Base-by-base conservation (phyloP, 164 flowering plant genomes). In the Annona squamosa region DNA sequence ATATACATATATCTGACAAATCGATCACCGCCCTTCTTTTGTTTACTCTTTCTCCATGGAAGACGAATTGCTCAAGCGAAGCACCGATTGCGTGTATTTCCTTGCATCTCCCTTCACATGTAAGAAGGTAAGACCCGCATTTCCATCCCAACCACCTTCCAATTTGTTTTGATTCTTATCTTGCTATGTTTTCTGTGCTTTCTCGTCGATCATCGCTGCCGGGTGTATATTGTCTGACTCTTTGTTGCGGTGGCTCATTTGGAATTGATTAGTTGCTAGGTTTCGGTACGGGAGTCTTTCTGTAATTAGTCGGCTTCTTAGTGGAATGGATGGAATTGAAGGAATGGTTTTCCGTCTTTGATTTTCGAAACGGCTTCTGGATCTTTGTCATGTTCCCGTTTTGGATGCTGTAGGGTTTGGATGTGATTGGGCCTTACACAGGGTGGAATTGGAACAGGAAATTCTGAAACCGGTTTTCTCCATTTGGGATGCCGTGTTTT, bases 101-200 rank as follows among this genome's bases (percentile, higher is more conserved):
- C 52, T 90, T 70, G 97, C 97, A 2, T 89, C 97, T n/a, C 97
- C 94, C n/a, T 87, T 91, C 80, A 91, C 97, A 48, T 91, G 97
- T 88, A 87, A 86, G 77, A 91, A 91, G 94, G 97, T 88, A 72
- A 48, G n/a, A 45, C 43, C 37, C 19, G 72, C 44, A 3, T 47
- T 63, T 43, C 48, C 37, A 48, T 69, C 63, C 59, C 46, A 26
- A 26, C 37, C 47, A 5, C 3, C 48, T 66, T 13, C 1, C 10
- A 17, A 65, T 71, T 63, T 63, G 4, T n/a, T 17, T n/a, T 63
- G 65, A 48, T 71, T 59, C 37, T 46, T 42, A 61, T 52, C 37
- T 70, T 66, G 44, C 47, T 67, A 13, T 46, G 41, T 5, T 42
- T n/a, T 16, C 65, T 1, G 17, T 16, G 10, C 13, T 52, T 52